Conservation (phyloP, 2,329 filamentous ascomycete genomes). For the Ampelomyces quisqualis region DNA sequence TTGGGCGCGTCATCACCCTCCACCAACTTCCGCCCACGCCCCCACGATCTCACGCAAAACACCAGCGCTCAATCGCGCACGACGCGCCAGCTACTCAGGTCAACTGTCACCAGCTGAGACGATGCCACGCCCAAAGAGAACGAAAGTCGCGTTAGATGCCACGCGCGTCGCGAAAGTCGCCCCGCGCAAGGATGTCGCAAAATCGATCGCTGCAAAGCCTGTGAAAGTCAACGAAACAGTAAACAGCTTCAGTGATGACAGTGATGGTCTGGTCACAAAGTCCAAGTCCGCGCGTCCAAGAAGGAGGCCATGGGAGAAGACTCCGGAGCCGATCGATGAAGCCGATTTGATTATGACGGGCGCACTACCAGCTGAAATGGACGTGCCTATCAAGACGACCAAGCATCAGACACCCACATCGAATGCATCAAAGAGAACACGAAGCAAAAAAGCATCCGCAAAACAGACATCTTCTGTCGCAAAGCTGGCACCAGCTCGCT, state of each 20-base stretch:
- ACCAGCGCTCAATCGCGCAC: conserved; percentile 10
- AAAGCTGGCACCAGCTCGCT: conserved; percentile 4
- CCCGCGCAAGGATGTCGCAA: conserved; percentile 20
- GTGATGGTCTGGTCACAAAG: conserved; percentile 40
- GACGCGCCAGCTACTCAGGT: neutral
- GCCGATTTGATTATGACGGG: conserved; percentile 41
- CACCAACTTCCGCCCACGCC: conserved; percentile 5
- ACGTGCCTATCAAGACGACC: conserved; percentile 1
- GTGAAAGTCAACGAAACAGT: conserved; percentile 15
- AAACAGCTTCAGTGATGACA: conserved; percentile 40
- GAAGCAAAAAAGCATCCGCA: conserved; percentile 20
- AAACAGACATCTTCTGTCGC: conserved; percentile 11
- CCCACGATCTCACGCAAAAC: conserved; percentile 2
- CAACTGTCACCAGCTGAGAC: conserved; percentile 7
- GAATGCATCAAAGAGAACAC: conserved; percentile 21
- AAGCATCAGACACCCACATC: conserved; percentile 26
- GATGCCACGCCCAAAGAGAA: conserved; percentile 43
- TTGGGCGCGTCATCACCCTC: conserved; percentile 3
- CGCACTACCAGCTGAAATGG: conserved; percentile 29
- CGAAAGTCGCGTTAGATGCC: conserved; percentile 38
- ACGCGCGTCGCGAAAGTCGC: conserved; percentile 34
- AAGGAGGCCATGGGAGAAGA: conserved; percentile 20
- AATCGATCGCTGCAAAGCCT: conserved; percentile 19
- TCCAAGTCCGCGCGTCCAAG: conserved; percentile 23
- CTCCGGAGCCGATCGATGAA: conserved; percentile 21